A percentile compares a stretch with the other conserved stretches of the same genome.
Conservation (phyloP, 768 basidiomycete genomes). For the Udeniomyces megalosporus region DNA sequence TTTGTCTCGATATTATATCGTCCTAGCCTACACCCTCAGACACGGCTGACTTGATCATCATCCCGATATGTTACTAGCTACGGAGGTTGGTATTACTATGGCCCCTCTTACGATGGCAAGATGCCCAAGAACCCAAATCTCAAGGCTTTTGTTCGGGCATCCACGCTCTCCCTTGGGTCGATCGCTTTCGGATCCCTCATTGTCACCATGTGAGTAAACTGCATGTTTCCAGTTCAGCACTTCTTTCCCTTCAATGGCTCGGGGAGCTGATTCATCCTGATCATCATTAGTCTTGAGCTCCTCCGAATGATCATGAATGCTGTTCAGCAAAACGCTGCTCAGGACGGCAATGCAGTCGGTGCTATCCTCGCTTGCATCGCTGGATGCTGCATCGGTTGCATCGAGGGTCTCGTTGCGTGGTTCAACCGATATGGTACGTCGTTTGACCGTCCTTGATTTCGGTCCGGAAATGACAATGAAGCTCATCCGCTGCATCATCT, state of each 20-base stretch:
- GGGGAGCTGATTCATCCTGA: no score
- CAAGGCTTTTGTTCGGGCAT: slow-evolving; percentile 54
- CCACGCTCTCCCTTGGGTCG: slow-evolving; percentile 62
- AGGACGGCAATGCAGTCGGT: slow-evolving; percentile 52
- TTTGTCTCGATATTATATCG: background rate
- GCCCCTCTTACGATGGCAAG: slow-evolving; percentile 46
- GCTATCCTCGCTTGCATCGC: slow-evolving; percentile 64
- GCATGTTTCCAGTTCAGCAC: no score
- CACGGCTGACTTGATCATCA: no score
- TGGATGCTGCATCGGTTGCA: slow-evolving; percentile 55
- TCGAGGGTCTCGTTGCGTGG: slow-evolving; percentile 53
- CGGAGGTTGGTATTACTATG: slow-evolving; percentile 89
- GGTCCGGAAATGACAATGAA: no score
- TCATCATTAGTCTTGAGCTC: slow-evolving; percentile 39
- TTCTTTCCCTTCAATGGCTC: no score
- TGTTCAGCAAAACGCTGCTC: slow-evolving; percentile 36
- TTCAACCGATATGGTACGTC: slow-evolving; percentile 57
- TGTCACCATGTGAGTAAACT: slow-evolving; percentile 46
- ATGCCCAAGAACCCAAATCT: slow-evolving; percentile 53
- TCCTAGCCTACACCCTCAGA: no score
- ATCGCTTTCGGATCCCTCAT: slow-evolving; percentile 74
- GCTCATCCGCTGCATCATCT: no score
- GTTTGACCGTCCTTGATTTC: no score
- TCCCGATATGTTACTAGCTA: slow-evolving; percentile 26
- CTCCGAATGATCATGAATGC: slow-evolving; percentile 42